These are phyloP conservation scores for Fragilariopsis cylindrus DNA, from an alignment of 108 stramenopile genomes.

Conservation along the genomic window DNA sequence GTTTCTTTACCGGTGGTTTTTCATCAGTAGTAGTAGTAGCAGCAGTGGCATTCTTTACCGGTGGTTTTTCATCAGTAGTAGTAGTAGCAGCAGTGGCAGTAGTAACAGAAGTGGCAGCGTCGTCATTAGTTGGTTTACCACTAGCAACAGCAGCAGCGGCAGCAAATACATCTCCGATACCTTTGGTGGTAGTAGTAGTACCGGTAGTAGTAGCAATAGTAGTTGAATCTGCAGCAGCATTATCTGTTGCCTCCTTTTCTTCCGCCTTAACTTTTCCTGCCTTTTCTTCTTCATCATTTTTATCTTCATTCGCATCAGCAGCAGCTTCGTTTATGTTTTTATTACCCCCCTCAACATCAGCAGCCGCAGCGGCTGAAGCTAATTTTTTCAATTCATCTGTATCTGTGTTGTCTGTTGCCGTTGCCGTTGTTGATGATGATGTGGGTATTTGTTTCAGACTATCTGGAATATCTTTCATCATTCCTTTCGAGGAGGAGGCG, in stretches of 20 bases:
- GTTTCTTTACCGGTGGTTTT: slow-evolving; percentile 25
- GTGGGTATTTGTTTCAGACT: too few species aligned
- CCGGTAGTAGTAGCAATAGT: neutral
- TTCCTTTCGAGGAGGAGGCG: too few species aligned
- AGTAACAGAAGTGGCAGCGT: neutral
- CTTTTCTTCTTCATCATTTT: neutral
- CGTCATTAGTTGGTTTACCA: neutral
- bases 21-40: neutral
- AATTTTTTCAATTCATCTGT: neutral
- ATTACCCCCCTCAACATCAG: neutral
- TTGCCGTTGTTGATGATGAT: neutral
- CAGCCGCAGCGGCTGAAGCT: neutral
- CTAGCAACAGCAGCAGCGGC: neutral
- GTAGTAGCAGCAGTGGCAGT: neutral
- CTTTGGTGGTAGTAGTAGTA: neutral
- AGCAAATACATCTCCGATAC: neutral
- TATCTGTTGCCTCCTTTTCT: neutral
- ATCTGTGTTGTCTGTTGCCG: neutral
- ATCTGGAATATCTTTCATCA: too few species aligned
- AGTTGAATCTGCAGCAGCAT: neutral
- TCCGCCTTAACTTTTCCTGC: neutral
- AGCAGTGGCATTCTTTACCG: neutral
- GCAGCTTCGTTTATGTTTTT: neutral
- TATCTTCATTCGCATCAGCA: neutral
- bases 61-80: neutral